Percentiles rank a stretch among this genome's conserved stretches.
Conservation (phyloP, 1,139 yeast genomes). For the Geotrichum klebahnii region DNA sequence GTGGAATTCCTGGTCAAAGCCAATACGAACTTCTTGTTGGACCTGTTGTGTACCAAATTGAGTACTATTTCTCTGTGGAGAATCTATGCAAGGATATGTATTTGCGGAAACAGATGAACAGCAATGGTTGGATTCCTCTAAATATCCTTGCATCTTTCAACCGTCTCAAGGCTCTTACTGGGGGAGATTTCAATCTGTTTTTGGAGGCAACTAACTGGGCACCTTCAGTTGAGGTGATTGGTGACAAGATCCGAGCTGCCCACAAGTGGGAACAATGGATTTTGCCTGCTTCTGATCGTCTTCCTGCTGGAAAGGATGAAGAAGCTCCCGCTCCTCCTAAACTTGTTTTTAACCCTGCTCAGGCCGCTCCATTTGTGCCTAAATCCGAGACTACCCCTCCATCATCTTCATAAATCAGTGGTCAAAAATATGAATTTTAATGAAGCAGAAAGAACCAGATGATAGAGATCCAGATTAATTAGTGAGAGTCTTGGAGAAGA, state of each 20-base stretch:
- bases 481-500: not conserved
- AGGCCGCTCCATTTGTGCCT: conserved; percentile 41
- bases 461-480: too few relatives aligned
- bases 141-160: conserved; percentile 62
- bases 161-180: conserved; percentile 60
- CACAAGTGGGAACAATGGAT: conserved; percentile 49
- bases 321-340: conserved; percentile 31
- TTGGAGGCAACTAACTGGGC: conserved; percentile 46
- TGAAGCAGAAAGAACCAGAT: not conserved
- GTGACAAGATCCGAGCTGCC: conserved; percentile 46
- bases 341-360: conserved; percentile 38
- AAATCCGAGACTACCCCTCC: conserved; percentile 23
- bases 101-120: conserved; percentile 75
- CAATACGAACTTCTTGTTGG: conserved; percentile 32
- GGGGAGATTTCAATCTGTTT: conserved; percentile 48
- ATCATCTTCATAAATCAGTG: not conserved
- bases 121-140: conserved; percentile 67
- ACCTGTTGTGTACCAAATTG: conserved; percentile 53
- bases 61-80: conserved; percentile 84
- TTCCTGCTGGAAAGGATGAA: conserved; percentile 42
- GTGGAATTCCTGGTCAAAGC: conserved; percentile 13
- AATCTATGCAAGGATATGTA: conserved; percentile 78
- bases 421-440: not conserved
- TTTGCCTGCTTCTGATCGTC: conserved; percentile 47
- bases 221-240: conserved; percentile 46